These are phyloP conservation scores for Leccinellum albellum DNA, from an alignment of 768 basidiomycete species.

Conservation along the genomic window DNA sequence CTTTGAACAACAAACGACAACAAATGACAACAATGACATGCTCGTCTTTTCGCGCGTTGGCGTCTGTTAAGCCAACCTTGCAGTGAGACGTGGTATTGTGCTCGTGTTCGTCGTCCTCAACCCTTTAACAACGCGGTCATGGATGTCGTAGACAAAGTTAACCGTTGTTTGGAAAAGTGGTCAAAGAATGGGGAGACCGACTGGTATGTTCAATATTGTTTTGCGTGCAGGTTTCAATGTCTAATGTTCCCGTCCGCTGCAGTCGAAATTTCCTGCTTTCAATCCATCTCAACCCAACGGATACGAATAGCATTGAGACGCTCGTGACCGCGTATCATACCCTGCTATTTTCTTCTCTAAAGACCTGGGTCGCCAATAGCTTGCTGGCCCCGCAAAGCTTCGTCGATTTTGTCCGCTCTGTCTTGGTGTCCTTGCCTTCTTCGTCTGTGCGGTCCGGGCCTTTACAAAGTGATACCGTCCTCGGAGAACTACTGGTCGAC, in stretches of 20 bases:
- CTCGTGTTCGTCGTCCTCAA: constrained; percentile 14
- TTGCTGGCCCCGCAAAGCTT: constrained; percentile 48
- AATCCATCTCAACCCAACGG: constrained; percentile 56
- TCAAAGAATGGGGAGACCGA: constrained; percentile 54
- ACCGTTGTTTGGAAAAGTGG: constrained; percentile 51
- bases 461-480: constrained; percentile 40
- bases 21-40: constrained; percentile 25
- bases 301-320: constrained; percentile 49
- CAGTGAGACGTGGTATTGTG: constrained; percentile 10
- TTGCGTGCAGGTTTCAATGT: constrained; percentile 16
- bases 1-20: constrained; percentile 25
- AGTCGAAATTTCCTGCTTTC: constrained; percentile 62
- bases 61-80: constrained; percentile 13
- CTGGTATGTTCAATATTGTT: constrained; percentile 44
- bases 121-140: constrained; percentile 33
- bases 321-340: constrained; percentile 69
- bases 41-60: constrained; percentile 17
- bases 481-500: constrained; percentile 74
- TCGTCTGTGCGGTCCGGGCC: constrained; percentile 43
- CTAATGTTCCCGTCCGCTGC: constrained; percentile 11
- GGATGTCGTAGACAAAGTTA: constrained; percentile 58
- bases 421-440: constrained; percentile 61
- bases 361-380: constrained; percentile 49
- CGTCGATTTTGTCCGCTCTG: constrained; percentile 60
- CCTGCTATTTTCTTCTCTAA: constrained; percentile 56